Base-by-base conservation (phyloP, 805 yeast species). In the Kodamaea leandrae region DNA sequence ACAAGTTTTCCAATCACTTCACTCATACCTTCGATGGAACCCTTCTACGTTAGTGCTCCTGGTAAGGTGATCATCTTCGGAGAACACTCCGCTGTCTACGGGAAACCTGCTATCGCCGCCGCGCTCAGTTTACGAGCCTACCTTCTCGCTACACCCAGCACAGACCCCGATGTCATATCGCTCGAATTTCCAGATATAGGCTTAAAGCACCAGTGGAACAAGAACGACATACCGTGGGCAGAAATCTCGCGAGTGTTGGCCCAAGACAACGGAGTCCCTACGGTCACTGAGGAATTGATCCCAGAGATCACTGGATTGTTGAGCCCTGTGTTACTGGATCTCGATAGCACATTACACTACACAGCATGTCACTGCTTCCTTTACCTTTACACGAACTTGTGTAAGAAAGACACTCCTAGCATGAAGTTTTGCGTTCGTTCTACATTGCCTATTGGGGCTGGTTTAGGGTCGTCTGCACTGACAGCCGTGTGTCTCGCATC, bases 41-140 rank as follows among this genome's bases (percentile, higher is more conserved):
- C 88, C 14, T 87, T 90, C 60, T 63, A 79, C 37, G 86, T 88
- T 2, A 86, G 96, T 40, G 93, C 99, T 1, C 99, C 99, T 0
- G 99, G 99, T 3, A 93, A 93, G 57, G 96, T 89, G 33, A 93
- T 93, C 52, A 72, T 93, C 25, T 93, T 90, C 60, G 99, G 99
- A 16, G 99, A 93, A 58, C 99, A 93, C 57, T 86, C 97, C 6
- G 98, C 95, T 2, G 99, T 93, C 0, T 86, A 86, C 58, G 82
- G 86, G 34, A 86, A 82, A 67, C 96, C 96, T 1, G 98, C 97
- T 9, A 86, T 93, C 39, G 98, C 99, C 1, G 97, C 98, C 0
- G 93, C 96, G 3, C 76, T 91, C 7, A 83, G 93, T 5, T 68
- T 93, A 43, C 76, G 96, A 53, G 86, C 97, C 0, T 91, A 87